Conservation (phyloP, 2,329 filamentous ascomycete genomes). For the Aspergillus sp. region DNA sequence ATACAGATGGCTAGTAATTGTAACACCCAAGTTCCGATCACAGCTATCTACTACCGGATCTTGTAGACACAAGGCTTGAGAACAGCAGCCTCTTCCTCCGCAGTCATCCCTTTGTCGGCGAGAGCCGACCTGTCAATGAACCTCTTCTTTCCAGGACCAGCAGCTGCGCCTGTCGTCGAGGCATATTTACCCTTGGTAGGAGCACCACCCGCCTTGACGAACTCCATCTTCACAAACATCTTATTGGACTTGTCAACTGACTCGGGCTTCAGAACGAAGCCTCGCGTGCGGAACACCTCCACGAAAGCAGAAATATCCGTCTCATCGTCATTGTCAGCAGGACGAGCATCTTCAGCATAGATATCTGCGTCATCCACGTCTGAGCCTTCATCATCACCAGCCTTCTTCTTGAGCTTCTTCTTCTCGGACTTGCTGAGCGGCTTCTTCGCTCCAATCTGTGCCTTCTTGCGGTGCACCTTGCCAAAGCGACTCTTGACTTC, state of each 20-base stretch:
- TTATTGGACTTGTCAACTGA: constrained; percentile 82
- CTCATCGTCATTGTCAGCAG: constrained; percentile 65
- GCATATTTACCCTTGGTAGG: constrained; percentile 74
- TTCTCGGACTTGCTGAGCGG: constrained; percentile 45
- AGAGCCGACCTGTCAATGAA: constrained; percentile 61
- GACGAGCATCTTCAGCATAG: constrained; percentile 46
- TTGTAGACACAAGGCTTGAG: constrained; percentile 98
- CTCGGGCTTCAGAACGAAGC: constrained; percentile 78
- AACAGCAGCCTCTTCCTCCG: constrained; percentile 67
- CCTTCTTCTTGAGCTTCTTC: constrained; percentile 51
- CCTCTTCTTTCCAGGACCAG: constrained; percentile 47
- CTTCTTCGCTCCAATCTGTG: constrained; percentile 41
- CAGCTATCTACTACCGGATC: constrained; percentile 65
- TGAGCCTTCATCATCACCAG: constrained; percentile 47
- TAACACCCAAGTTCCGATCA: neutral
- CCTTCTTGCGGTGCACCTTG: constrained; percentile 52
- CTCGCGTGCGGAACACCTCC: constrained; percentile 74
- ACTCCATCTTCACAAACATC: constrained; percentile 98
- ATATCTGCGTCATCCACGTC: constrained; percentile 57
- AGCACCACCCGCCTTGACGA: constrained; percentile 73
- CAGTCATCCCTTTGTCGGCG: constrained; percentile 56
- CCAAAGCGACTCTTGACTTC: constrained; percentile 95
- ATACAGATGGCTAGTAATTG: constrained; percentile 6
- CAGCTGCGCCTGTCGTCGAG: constrained; percentile 35
- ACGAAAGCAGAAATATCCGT: constrained; percentile 89